Base-by-base conservation (phyloP, 495 filamentous ascomycete species). In the Trichoderma reesei region DNA sequence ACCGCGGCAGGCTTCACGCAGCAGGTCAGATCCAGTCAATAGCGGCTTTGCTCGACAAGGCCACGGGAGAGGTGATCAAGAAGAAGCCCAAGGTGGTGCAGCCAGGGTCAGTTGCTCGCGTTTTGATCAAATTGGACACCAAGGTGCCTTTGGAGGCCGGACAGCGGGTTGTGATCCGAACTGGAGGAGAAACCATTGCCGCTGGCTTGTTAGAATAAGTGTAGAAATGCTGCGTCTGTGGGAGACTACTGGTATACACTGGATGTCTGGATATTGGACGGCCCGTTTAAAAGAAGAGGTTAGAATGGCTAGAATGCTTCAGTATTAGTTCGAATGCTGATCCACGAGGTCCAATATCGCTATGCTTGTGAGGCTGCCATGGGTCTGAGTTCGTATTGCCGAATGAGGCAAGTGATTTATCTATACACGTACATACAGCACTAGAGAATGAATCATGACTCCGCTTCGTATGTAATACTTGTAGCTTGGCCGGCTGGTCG, bases 81-180 rank as follows among this genome's bases (percentile, higher is more conserved):
- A 94, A 91, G 78, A 91, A 87, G 69, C 91, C 92, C 1, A 87
- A 87, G 72, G 82, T 96, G 67, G 82, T 96, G 54, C 83, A 87
- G 67, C 88, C 90, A 81, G 92, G 26, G 73, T 80, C 56, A 75
- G 91, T 75, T 83, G 89, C 65, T 86, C 65, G 78, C 62, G 70
- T 80, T 9, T 79, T 83, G 68, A 86, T 98, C 8, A 86, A 88
- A 74, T 75, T 97, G 78, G 86, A 88, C 41, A 77, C 80, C 26
- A 85, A 85, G 62, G 86, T 92, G 63, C 92, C 93, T 18, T 70
- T 97, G 38, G 93, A 96, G 73, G 81, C 79, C 2, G 88, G 88
- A 2, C 85, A 84, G 44, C 80, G 89, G 69, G 84, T 98, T 60
- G 87, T 98, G n/a, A 72, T 98, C 41, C 80, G 94, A 63, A 85